phyloP scores from a whole-genome alignment of 2,329 filamentous ascomycete genomes.

The Botrytis sinoallii region DNA sequence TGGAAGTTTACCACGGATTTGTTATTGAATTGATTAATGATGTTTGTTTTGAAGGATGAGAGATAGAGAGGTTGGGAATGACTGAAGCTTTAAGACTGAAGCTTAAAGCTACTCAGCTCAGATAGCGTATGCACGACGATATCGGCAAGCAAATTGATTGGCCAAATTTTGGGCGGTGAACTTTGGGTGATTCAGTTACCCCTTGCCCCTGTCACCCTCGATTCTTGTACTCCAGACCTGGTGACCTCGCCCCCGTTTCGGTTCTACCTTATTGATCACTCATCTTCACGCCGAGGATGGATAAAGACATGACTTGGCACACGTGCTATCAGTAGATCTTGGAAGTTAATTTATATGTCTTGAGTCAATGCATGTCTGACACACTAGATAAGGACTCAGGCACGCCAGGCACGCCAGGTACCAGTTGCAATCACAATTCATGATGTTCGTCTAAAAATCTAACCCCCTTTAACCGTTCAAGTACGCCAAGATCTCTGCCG shows the following conservation, averaged over 20 bases:
- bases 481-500: neutral
- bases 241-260: neutral
- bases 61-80: slow-evolving; percentile 12
- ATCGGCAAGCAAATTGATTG: slow-evolving; percentile 4
- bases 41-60: neutral
- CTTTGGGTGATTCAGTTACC: neutral
- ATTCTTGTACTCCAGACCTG: neutral
- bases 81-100: neutral
- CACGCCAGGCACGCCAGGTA: neutral
- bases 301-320: neutral
- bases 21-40: neutral
- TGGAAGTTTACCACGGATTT: neutral
- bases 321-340: slow-evolving; percentile 2
- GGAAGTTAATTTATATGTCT: neutral
- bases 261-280: neutral
- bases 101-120: neutral
- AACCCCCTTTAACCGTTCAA: neutral
- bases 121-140: slow-evolving; percentile 12
- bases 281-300: neutral
- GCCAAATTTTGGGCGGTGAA: neutral
- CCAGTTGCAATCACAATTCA: neutral
- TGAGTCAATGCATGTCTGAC: neutral
- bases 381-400: neutral
- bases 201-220: neutral
- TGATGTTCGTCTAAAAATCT: neutral